These are phyloP conservation scores for Jatropha multifida DNA, from an alignment of 441 rosid genomes.

Conservation along the genomic window DNA sequence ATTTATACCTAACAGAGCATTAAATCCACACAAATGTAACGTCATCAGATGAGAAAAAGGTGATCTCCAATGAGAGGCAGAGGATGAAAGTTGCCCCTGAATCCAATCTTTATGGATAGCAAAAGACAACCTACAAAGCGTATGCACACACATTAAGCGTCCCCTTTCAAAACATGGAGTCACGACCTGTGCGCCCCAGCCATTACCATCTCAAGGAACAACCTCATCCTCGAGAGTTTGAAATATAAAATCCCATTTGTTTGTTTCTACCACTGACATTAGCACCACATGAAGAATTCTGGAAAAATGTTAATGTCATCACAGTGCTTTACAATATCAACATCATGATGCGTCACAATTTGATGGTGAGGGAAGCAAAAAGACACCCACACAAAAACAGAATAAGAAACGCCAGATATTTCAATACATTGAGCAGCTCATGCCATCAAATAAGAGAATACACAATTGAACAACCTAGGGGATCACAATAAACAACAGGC, in stretches of 20 bases:
- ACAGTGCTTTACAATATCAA: constrained; percentile 4
- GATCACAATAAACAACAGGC: constrained; percentile 24
- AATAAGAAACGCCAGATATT: background rate
- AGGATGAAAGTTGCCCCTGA: background rate
- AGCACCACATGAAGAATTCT: background rate
- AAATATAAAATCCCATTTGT: background rate
- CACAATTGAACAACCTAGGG: constrained; percentile 10
- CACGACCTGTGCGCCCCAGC: background rate
- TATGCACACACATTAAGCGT: too few relatives aligned
- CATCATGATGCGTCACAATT: background rate
- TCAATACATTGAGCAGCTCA: constrained; percentile 14
- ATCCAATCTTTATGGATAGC: constrained; percentile 14
- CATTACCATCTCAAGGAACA: background rate
- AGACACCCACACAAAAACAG: background rate
- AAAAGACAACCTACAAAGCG: background rate
- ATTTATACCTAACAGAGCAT: background rate
- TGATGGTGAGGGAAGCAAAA: background rate
- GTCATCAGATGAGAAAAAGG: constrained; percentile 3
- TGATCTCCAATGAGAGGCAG: constrained; percentile 13
- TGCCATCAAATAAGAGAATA: constrained; percentile 11
- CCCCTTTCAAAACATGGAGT: background rate
- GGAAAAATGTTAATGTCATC: background rate
- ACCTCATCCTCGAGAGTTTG: background rate
- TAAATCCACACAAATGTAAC: background rate
- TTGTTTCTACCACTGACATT: background rate